Evolutionary conservation across 1,284 basidiomycete species (phyloP).

Genomic region (Mycena sp.): DNA sequence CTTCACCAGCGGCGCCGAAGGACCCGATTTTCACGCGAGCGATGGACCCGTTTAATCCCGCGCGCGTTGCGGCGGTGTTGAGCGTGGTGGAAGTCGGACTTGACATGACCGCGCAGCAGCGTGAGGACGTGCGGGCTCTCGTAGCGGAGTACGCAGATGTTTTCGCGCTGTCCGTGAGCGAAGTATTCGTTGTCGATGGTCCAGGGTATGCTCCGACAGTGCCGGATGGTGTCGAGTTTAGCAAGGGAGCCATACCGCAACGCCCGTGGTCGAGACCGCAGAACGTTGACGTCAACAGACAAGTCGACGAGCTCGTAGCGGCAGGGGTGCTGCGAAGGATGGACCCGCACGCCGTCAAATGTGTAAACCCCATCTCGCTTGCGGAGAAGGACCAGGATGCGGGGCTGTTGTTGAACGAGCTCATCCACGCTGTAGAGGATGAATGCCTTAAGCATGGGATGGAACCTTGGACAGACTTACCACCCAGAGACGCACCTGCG

Average conservation of each 20-base stretch:
- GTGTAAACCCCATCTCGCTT: slow-evolving; percentile 19
- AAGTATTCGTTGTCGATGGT: slow-evolving; percentile 35
- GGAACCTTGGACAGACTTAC: slow-evolving; percentile 24
- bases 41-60: slow-evolving; percentile 14
- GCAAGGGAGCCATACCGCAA: slow-evolving; percentile 34
- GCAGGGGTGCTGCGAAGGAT: slow-evolving; percentile 16
- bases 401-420: slow-evolving; percentile 9
- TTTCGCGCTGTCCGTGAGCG: slow-evolving; percentile 41
- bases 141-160: slow-evolving; percentile 37
- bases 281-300: no score
- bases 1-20: neutral
- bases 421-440: slow-evolving; percentile 17
- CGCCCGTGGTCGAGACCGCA: slow-evolving; percentile 41
- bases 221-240: slow-evolving; percentile 30
- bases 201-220: slow-evolving; percentile 34
- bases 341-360: slow-evolving; percentile 18
- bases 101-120: slow-evolving; percentile 16
- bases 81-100: slow-evolving; percentile 27
- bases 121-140: neutral
- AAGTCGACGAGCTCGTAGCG: no score
- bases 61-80: neutral
- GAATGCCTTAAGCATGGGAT: slow-evolving; percentile 32
- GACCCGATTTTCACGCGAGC: neutral
- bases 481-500: neutral
- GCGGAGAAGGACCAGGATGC: slow-evolving; percentile 32